These are phyloP conservation scores for Cyanidiococcus yangmingshanensis DNA, from an alignment of 23 red algal species.

Conservation along the genomic window DNA sequence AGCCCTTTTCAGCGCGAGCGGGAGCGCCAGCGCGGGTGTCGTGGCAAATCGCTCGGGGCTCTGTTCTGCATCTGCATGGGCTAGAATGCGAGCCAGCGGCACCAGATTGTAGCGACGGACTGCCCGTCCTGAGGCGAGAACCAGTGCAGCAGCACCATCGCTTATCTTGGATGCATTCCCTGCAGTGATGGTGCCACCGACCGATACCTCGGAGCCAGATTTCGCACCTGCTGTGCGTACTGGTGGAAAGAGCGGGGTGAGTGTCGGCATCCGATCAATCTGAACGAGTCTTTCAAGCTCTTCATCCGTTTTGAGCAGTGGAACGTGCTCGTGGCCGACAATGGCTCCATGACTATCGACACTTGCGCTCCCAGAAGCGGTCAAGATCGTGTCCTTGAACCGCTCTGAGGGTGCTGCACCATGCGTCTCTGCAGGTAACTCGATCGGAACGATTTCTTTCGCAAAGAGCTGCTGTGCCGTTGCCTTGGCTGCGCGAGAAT, in stretches of 20 bases:
- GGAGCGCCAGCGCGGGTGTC: constrained; percentile 64
- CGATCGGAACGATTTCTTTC: constrained; percentile 58
- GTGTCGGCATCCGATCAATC: constrained; percentile 19
- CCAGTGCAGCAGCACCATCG: constrained; percentile 89
- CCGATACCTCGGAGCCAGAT: neutral
- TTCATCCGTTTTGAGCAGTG: constrained; percentile 39
- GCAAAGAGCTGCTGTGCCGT: constrained; percentile 37
- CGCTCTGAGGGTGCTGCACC: neutral
- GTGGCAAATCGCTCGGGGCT: constrained; percentile 59
- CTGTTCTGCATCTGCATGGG: constrained; percentile 71
- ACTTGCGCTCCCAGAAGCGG: neutral
- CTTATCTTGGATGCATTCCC: constrained; percentile 79
- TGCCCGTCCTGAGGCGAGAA: constrained; percentile 39
- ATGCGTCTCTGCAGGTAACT: neutral
- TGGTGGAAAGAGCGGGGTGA: constrained; percentile 27
- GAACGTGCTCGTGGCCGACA: neutral
- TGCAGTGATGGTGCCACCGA: constrained; percentile 75
- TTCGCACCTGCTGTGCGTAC: neutral
- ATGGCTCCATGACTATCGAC: neutral
- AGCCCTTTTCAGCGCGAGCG: constrained; percentile 46
- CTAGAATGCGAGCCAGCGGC: constrained; percentile 38
- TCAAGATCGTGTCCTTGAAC: neutral
- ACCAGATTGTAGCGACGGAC: constrained; percentile 36
- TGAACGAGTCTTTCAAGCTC: constrained; percentile 34
- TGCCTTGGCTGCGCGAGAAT: constrained; percentile 40